Conservation (phyloP, 345 rosid genomes). For the Raphanus sativus region DNA sequence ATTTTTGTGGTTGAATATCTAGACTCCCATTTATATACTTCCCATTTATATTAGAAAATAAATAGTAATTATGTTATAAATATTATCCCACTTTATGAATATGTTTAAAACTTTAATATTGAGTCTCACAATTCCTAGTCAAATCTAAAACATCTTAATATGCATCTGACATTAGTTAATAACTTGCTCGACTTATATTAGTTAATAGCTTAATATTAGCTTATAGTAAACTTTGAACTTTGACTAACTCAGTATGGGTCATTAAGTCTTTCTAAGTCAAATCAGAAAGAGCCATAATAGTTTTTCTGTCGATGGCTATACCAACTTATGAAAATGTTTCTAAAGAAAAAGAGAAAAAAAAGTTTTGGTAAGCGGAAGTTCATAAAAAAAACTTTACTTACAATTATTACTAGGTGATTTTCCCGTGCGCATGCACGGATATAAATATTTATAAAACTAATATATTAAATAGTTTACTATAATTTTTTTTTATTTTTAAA, state of each 20-base stretch:
- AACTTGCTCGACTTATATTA: neutral
- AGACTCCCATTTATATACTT: neutral
- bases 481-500: too few relatives aligned
- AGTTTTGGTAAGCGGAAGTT: neutral
- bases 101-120: neutral
- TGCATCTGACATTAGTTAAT: neutral
- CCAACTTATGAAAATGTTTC: conserved; percentile 26
- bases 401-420: too few relatives aligned
- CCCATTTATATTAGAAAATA: neutral
- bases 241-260: neutral
- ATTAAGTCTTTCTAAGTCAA: neutral
- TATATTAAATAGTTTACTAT: too few relatives aligned
- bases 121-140: neutral
- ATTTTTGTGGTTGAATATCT: conserved; percentile 10
- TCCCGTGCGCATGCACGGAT: too few relatives aligned
- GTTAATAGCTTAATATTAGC: neutral
- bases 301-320: conserved; percentile 7
- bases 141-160: neutral
- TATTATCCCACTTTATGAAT: neutral
- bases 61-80: neutral
- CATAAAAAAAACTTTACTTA: conserved; percentile 17
- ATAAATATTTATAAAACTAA: too few relatives aligned
- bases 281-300: neutral
- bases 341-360: neutral
- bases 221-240: neutral